phyloP scores from a whole-genome alignment of 805 yeast species.

The Wickerhamomyces ciferrii region DNA sequence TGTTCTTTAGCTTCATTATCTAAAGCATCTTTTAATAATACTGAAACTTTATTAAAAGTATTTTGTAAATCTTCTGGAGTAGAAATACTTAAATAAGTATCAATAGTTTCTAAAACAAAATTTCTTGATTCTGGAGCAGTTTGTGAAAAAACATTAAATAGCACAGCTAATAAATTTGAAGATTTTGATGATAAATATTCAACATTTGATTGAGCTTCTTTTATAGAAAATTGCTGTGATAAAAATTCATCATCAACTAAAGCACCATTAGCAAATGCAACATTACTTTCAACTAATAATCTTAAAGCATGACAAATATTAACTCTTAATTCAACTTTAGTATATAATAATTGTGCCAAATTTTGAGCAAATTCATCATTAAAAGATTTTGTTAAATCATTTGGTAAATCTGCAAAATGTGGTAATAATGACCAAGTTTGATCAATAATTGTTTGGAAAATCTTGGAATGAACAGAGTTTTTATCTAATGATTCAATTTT shows the following conservation, averaged over 20 bases:
- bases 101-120: constrained; percentile 81
- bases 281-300: constrained; percentile 71
- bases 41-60: constrained; percentile 84
- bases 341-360: constrained; percentile 69
- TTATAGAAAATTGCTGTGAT: constrained; percentile 54
- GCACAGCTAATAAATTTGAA: constrained; percentile 73
- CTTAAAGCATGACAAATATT: constrained; percentile 80
- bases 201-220: constrained; percentile 50
- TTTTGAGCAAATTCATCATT: constrained; percentile 73
- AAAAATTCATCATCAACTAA: constrained; percentile 49
- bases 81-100: constrained; percentile 69
- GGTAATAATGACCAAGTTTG: constrained; percentile 93
- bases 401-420: constrained; percentile 81
- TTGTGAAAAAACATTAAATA: constrained; percentile 90
- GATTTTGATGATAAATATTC: constrained; percentile 62
- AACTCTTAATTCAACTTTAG: constrained; percentile 69
- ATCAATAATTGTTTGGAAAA: constrained; percentile 79
- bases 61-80: constrained; percentile 58
- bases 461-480: constrained; percentile 65
- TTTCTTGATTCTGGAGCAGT: constrained; percentile 82
- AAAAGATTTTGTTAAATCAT: constrained; percentile 61
- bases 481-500: constrained; percentile 40
- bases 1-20: constrained; percentile 43
- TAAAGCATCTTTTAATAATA: constrained; percentile 67
- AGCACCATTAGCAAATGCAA: constrained; percentile 57